These are phyloP conservation scores for Ophiocordyceps camponoti-leonardi DNA, from an alignment of 2,329 filamentous ascomycete genomes.

Conservation along the genomic window DNA sequence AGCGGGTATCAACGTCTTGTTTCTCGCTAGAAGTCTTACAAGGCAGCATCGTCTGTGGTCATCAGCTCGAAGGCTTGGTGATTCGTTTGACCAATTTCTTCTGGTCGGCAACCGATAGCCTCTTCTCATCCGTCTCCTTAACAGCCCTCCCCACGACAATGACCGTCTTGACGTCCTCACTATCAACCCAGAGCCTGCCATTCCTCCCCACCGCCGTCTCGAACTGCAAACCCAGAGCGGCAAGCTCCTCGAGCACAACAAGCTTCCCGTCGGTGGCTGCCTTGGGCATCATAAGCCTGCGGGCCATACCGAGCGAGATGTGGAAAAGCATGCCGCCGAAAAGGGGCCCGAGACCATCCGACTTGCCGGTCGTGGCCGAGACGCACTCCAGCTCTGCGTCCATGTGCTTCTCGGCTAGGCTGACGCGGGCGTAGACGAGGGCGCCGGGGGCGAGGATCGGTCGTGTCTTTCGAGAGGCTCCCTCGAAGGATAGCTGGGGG, in stretches of 20 bases:
- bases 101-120: constrained; percentile 47
- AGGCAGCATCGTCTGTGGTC: too few species aligned
- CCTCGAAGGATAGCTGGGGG: constrained; percentile 82
- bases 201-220: constrained; percentile 91
- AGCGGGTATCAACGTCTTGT: too few species aligned
- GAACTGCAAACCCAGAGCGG: constrained; percentile 60
- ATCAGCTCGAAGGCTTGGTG: constrained; percentile 36
- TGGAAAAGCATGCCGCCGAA: constrained; percentile 74
- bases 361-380: constrained; percentile 68
- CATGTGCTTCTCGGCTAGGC: constrained; percentile 62
- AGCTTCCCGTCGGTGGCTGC: constrained; percentile 45
- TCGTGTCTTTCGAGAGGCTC: constrained; percentile 78
- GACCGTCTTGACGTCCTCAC: constrained; percentile 53
- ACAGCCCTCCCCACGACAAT: constrained; percentile 67
- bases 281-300: constrained; percentile 53
- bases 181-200: constrained; percentile 82
- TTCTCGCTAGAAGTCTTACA: background rate
- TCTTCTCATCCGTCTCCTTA: constrained; percentile 55
- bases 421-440: constrained; percentile 77
- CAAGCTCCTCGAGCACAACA: constrained; percentile 64
- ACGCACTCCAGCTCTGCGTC: constrained; percentile 86
- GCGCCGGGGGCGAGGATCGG: constrained; percentile 60
- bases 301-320: constrained; percentile 66
- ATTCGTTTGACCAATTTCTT: constrained; percentile 51
- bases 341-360: constrained; percentile 72